These are phyloP conservation scores for Scheffersomyces segobiensis DNA, from an alignment of 1,139 yeast genomes.

Conservation along the genomic window DNA sequence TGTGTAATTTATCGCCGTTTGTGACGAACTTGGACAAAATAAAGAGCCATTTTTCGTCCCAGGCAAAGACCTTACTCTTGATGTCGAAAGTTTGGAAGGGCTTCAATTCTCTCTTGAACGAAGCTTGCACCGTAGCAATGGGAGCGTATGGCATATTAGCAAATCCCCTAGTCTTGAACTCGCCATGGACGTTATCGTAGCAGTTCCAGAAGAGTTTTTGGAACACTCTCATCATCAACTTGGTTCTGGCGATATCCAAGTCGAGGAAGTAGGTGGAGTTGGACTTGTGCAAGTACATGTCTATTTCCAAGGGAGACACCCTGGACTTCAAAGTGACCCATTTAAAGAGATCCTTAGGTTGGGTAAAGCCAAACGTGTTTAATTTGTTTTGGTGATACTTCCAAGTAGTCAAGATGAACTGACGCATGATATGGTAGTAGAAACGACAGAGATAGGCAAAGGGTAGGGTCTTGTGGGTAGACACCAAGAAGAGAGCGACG, in stretches of 20 bases:
- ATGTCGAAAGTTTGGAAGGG: constrained; percentile 63
- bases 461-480: constrained; percentile 64
- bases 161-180: constrained; percentile 22
- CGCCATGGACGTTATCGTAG: constrained; percentile 38
- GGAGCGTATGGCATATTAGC: constrained; percentile 68
- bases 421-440: constrained; percentile 45
- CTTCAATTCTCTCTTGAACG: constrained; percentile 70
- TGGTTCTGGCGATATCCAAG: constrained; percentile 75
- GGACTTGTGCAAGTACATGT: constrained; percentile 82
- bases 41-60: constrained; percentile 89
- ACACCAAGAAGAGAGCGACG: constrained; percentile 11
- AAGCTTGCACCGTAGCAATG: constrained; percentile 68
- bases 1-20: constrained; percentile 47
- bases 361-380: constrained; percentile 36
- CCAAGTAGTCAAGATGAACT: constrained; percentile 28
- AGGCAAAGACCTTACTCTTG: constrained; percentile 64
- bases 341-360: constrained; percentile 40
- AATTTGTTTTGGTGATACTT: constrained; percentile 24
- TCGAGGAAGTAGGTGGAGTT: constrained; percentile 87
- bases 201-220: constrained; percentile 47
- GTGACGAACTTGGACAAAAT: constrained; percentile 63
- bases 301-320: constrained; percentile 79
- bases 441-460: constrained; percentile 67
- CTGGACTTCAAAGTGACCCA: constrained; percentile 50
- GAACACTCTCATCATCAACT: constrained; percentile 56